Base-by-base conservation (phyloP, 2,329 filamentous ascomycete genomes). In the Dothideomycetes sp. region DNA sequence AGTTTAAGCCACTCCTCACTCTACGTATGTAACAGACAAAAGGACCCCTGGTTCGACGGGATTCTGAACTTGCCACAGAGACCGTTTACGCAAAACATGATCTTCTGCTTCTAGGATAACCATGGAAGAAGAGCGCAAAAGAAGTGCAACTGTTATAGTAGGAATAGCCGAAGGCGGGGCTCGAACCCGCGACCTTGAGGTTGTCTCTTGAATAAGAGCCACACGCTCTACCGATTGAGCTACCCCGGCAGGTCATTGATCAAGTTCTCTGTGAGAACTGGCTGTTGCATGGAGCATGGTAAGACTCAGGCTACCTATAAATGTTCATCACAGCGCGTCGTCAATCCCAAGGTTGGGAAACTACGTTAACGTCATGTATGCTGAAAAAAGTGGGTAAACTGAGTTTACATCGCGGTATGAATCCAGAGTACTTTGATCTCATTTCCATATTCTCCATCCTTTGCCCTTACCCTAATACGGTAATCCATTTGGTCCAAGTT, bases 191-290 rank as follows among this genome's bases (percentile, higher is more conserved):
- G 46, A 48, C 47, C 47, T 49, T 49, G 46, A 49, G 47, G 45
- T 49, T 29, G 22, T 27, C 30, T 32, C 30, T 32, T 32, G 45
- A 36, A 48, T 64, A 64, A 64, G 62, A 63, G 62, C 60, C 62
- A 59, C 58, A 62, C 59, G 60, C 59, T 62, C 59, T 64, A 57
- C 56, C 61, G 61, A 65, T 65, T 65, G 62, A 65, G 62, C 61
- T 64, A 64, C 56, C 61, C 62, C 53, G 60, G 61, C 61, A 44
- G 22, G 33, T 12, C 31, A 22, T 31, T 32, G 7, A 32, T 40
- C 31, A 35, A 40, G 38, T 40, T 40, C 31, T 30, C 31, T 35
- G 32, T 15, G 18, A 29, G 29, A 40, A 40, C 38, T 40, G 38
- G 38, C 24, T 7, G 7, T 27, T 12, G 22, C 12, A 27, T 27